A percentile compares a stretch with the other conserved stretches of the same genome.
Evolutionary conservation across 192 early-diverging fungal species (phyloP).

Genomic region (Pilaira anomala): DNA sequence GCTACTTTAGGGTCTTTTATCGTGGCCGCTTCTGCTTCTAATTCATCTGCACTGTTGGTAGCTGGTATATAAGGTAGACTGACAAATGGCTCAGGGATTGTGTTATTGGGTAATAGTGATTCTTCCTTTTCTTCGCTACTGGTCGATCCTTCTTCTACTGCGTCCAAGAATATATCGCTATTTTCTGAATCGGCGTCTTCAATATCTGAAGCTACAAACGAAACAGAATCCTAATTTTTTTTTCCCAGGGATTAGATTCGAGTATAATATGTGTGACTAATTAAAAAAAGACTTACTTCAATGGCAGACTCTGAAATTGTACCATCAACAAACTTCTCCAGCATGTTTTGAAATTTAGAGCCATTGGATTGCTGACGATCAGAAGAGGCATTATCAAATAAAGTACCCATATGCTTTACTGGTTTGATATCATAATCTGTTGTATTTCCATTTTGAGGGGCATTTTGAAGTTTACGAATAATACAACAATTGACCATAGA

Average conservation of each 20-base stretch:
- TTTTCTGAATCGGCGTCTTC: not conserved
- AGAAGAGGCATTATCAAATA: not conserved
- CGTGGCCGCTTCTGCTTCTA: not conserved
- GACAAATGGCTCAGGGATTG: conserved; percentile 51
- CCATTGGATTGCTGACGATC: not conserved
- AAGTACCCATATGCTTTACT: too few relatives aligned
- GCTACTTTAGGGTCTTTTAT: conserved; percentile 38
- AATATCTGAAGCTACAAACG: not conserved
- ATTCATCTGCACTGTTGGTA: conserved; percentile 24
- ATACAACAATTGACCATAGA: conserved; percentile 83
- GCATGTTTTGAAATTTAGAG: too few relatives aligned
- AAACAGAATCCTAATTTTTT: not conserved
- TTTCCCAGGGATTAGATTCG: not conserved
- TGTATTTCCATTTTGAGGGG: not conserved
- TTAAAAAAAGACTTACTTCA: too few relatives aligned
- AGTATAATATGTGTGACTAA: not conserved
- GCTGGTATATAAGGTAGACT: conserved; percentile 49
- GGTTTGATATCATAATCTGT: not conserved
- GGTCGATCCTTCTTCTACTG: conserved; percentile 25
- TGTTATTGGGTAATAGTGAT: not conserved
- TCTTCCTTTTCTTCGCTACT: conserved; percentile 2
- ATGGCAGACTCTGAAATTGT: too few relatives aligned
- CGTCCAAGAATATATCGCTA: conserved; percentile 25
- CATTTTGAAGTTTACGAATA: conserved; percentile 34
- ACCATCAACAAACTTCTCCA: too few relatives aligned